Percentiles rank a stretch among this genome's conserved stretches.
phyloP scores from a whole-genome alignment of 2,329 filamentous ascomycete species.

The Botrytis deweyae region DNA sequence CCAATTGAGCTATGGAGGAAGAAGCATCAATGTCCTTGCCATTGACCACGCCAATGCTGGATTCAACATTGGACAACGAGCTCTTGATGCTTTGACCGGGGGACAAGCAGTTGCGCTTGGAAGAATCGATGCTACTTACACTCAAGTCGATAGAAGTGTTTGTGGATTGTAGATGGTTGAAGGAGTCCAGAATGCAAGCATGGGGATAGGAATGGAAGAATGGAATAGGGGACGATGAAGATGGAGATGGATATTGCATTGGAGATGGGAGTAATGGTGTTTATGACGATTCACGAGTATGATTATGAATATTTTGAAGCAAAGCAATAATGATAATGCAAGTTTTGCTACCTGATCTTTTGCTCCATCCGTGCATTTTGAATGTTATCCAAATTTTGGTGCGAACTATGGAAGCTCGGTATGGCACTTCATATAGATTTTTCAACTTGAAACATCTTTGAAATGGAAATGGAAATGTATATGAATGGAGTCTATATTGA shows the following conservation, averaged over 20 bases:
- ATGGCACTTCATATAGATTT: no score
- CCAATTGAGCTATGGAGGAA: slow-evolving; percentile 51
- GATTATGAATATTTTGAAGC: not conserved
- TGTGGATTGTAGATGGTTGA: slow-evolving; percentile 43
- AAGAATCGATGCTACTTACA: slow-evolving; percentile 50
- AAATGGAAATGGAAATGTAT: no score
- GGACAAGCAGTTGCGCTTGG: slow-evolving; percentile 51
- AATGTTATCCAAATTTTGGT: not conserved
- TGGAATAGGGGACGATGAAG: not conserved
- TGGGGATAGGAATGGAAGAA: not conserved
- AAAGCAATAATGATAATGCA: slow-evolving; percentile 3
- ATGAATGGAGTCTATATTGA: not conserved
- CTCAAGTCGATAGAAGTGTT: slow-evolving; percentile 45
- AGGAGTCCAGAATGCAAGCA: not conserved
- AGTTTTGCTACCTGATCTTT: not conserved
- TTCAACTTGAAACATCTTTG: no score
- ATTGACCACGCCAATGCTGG: slow-evolving; percentile 52
- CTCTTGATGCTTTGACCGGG: slow-evolving; percentile 56
- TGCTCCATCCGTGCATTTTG: not conserved
- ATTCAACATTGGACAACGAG: slow-evolving; percentile 57
- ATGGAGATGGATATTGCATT: not conserved
- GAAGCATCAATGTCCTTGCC: slow-evolving; percentile 54
- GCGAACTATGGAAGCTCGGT: not conserved
- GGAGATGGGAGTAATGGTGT: not conserved
- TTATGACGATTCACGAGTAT: not conserved